These are phyloP conservation scores for Neodidymelliopsis sp. DNA, from an alignment of 2,329 filamentous ascomycete genomes.

Conservation along the genomic window DNA sequence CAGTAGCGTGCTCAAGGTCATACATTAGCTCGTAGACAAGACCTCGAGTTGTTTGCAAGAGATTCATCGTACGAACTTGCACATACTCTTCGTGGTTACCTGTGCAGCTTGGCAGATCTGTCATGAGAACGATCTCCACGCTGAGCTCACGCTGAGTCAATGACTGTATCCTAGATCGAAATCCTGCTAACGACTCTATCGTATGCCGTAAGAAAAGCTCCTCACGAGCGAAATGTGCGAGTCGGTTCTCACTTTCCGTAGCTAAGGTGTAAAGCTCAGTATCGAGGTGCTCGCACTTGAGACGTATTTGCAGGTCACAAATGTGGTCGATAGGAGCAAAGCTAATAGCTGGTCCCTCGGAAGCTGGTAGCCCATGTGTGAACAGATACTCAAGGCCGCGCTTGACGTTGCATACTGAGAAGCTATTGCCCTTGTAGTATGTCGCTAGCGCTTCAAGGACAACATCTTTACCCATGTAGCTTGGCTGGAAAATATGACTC, in stretches of 20 bases:
- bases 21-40: constrained; percentile 29
- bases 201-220: background rate
- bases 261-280: background rate
- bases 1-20: constrained; percentile 16
- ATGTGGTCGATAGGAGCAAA: constrained; percentile 24
- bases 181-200: constrained; percentile 1
- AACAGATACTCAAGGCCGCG: constrained; percentile 21
- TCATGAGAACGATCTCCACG: constrained; percentile 35
- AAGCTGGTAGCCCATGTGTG: background rate
- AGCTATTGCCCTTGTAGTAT: constrained; percentile 33
- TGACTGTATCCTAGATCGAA: constrained; percentile 1
- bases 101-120: background rate
- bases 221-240: background rate
- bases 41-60: constrained; percentile 27
- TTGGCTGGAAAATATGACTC: constrained; percentile 28
- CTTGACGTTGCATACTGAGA: constrained; percentile 33
- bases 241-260: too few relatives aligned
- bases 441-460: constrained; percentile 23
- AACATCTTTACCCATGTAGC: constrained; percentile 25
- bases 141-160: constrained; percentile 6
- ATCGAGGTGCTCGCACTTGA: constrained; percentile 33
- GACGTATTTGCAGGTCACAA: constrained; percentile 30
- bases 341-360: background rate
- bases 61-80: constrained; percentile 17
- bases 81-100: background rate